Evolutionary conservation across 345 rosid species (phyloP), one percentile per base, ranked within the genome.

Genomic region (Sisymbrium altissimum): DNA sequence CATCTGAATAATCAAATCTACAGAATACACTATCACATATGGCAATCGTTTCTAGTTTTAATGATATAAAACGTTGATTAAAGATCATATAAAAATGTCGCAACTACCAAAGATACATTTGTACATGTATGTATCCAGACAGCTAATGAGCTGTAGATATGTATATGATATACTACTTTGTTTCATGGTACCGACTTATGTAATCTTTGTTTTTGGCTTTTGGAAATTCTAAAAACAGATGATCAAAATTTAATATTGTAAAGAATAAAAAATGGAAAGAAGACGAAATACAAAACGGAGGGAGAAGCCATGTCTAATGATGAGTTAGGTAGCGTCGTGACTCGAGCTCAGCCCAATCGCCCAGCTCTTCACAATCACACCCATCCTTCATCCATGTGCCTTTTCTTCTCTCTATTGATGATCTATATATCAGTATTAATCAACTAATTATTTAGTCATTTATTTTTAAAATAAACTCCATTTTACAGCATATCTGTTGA

Each of bases 321-420:
- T 70, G 65, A 76, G 79, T 76, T 70, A 33, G 79, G 79, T 76
- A 63, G 74, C 74, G 70, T 75, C 70, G 79, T 68, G 69, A 75
- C 41, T 23, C 70, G 64, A 68, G 74, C 70, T 68, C 54, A 60
- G 55, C 69, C 39, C 70, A 41, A 75, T 68, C 70, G n/a, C 70
- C 56, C 74, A 75, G 64, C 79, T 69, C 57, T 45, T 63, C 54
- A 33, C 74, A 60, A 61, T 75, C 52, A 70, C 44, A 70, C 80
- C 80, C 75, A 76, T 76, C 75, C 80, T 76, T 68, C 66, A 25
- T 70, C 43, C 80, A 76, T 76, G 80, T 76, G 66, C 71, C 3
- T 19, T 19, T 63, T 45, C 71, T 35, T 61, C 73, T 68, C 36
- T 52, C 56, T 41, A 2, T 14, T 35, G 57, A 36, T 25, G 39